A percentile compares a stretch with the other conserved stretches of the same genome.
These are phyloP conservation scores for Ascosphaera pollenicola DNA, from an alignment of 2,329 filamentous ascomycete genomes.

Conservation along the genomic window DNA sequence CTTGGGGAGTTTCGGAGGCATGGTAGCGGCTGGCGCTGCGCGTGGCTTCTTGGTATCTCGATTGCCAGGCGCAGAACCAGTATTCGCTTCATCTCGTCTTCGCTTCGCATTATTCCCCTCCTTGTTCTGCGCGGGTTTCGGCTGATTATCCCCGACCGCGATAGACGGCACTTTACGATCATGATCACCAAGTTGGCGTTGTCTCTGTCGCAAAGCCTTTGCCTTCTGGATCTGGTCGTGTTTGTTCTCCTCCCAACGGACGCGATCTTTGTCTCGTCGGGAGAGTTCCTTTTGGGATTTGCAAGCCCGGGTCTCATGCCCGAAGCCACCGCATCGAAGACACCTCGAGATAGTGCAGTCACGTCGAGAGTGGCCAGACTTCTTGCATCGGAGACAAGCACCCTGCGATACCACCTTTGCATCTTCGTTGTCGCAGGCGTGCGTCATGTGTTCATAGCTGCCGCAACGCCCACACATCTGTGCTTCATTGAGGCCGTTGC, in stretches of 20 bases:
- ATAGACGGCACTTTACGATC: constrained; percentile 22
- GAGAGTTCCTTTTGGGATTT: constrained; percentile 13
- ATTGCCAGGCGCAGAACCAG: constrained; percentile 8
- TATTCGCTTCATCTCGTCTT: constrained; percentile 12
- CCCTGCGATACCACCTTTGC: constrained; percentile 17
- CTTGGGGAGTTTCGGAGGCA: constrained; percentile 6
- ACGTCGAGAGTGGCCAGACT: constrained; percentile 15
- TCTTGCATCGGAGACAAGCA: constrained; percentile 21
- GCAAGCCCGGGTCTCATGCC: constrained; percentile 18
- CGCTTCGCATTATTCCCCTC: constrained; percentile 9
- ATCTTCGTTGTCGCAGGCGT: constrained; percentile 23
- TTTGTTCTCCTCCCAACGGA: constrained; percentile 17
- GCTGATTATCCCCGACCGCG: constrained; percentile 8
- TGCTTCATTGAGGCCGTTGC: constrained; percentile 20
- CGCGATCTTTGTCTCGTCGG: constrained; percentile 14
- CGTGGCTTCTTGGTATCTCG: constrained; percentile 11
- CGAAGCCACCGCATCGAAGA: constrained; percentile 21
- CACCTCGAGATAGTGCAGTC: constrained; percentile 22
- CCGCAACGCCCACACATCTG: constrained; percentile 24
- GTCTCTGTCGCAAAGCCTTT: constrained; percentile 16
- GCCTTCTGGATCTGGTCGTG: constrained; percentile 14
- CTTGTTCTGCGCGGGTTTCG: not conserved
- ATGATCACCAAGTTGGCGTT: constrained; percentile 22
- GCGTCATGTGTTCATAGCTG: constrained; percentile 21
- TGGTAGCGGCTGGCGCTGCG: constrained; percentile 5